Evolutionary conservation across 768 basidiomycete genomes (phyloP).

Genomic region (Royoungia palumana): DNA sequence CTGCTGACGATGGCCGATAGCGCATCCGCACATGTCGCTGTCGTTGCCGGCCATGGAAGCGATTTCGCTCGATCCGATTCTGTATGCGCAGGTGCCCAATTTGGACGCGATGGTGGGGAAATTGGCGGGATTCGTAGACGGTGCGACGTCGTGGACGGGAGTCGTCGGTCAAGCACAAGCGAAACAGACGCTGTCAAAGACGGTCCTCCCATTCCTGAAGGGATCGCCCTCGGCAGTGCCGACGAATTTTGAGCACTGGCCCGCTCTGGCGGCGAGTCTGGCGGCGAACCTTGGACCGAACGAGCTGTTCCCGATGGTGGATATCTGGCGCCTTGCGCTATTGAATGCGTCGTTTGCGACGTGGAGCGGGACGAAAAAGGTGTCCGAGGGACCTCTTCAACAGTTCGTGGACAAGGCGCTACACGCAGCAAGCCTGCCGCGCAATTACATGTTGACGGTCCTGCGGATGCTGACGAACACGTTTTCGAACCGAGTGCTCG

Average conservation of each 20-base stretch:
- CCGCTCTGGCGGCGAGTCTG: conserved; percentile 44
- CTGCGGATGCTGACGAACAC: conserved; percentile 69
- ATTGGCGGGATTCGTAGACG: conserved; percentile 59
- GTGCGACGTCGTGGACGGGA: conserved; percentile 35
- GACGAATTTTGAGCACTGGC: conserved; percentile 46
- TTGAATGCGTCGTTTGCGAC: conserved; percentile 57
- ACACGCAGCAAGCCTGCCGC: conserved; percentile 28
- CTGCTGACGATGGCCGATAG: conserved; percentile 35
- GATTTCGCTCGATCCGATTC: conserved; percentile 68
- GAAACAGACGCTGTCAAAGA: conserved; percentile 46
- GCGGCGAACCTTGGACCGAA: conserved; percentile 44
- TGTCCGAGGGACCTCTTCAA: conserved; percentile 40
- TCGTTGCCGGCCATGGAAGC: conserved; percentile 58
- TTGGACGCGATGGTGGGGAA: conserved; percentile 63
- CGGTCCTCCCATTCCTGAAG: conserved; percentile 64
- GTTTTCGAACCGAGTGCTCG: conserved; percentile 46
- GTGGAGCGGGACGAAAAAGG: conserved; percentile 41
- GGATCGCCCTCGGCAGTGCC: conserved; percentile 35
- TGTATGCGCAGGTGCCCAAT: conserved; percentile 69
- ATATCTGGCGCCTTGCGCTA: conserved; percentile 77
- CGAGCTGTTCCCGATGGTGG: conserved; percentile 75
- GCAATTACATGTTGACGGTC: conserved; percentile 62
- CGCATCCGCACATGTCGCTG: conserved; percentile 69
- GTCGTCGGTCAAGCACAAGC: conserved; percentile 34
- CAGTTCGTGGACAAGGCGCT: conserved; percentile 47